Base-by-base conservation (phyloP, 2,329 filamentous ascomycete species). In the Xylariaceae sp. region DNA sequence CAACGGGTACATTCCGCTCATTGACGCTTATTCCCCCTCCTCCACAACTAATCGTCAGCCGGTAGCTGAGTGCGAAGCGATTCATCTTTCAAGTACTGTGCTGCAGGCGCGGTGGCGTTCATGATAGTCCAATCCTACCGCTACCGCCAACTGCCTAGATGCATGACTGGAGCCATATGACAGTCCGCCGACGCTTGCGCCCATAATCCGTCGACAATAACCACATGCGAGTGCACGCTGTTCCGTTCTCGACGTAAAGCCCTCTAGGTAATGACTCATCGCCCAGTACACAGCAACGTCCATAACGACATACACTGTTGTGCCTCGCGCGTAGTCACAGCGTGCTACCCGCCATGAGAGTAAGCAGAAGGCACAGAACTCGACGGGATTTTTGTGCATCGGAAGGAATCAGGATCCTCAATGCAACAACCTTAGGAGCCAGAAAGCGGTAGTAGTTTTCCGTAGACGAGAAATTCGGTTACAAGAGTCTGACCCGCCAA, bases 261-360 rank as follows among this genome's bases (percentile, higher is more conserved):
- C 20, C 11, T 39, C 20, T 23, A 29, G 10, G 26, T 11, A 21
- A 45, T 35, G 13, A 45, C n/a, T n/a, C n/a, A n/a, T n/a, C n/a
- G n/a, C n/a, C n/a, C n/a, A n/a, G n/a, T n/a, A 45, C 44, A n/a
- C 16, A 18, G 8, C 16, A 26, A 23, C 35, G 15, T 20, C 48
- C 20, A 30, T 24, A 24, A 50, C 46, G 40, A 50, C 21, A 26
- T 20, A 29, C 18, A 15, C 33, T 30, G 21, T 35, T 48, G 41
- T 42, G 30, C 51, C 36, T 55, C 36, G 27, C 16, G 42, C 48
- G 48, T 48, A 35, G 50, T 53, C 53, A 53, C 50, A 49, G 61
- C 52, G 55, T 53, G 44, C 58, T 53, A 51, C 43, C 57, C 56
- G 58, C 49, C 46, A 64, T 66, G 61, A 59, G 48, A 64, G 47